phyloP scores from a whole-genome alignment of 768 basidiomycete genomes.

The Lepiota venenata region DNA sequence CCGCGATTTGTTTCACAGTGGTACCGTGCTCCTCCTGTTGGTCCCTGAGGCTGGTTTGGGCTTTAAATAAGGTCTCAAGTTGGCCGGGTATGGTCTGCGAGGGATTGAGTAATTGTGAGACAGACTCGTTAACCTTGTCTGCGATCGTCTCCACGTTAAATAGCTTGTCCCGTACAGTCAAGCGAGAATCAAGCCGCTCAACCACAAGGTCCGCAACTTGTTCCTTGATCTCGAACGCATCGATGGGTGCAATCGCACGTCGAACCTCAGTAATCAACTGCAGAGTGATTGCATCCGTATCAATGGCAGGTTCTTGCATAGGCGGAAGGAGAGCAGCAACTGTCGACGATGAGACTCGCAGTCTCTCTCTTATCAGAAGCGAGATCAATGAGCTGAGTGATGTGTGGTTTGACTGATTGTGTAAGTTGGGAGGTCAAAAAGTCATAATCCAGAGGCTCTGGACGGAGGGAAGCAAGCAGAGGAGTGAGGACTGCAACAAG shows the following conservation, averaged over 20 bases:
- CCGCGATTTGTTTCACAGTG: not conserved
- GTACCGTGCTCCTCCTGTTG: conserved; percentile 3
- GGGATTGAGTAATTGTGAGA: conserved; percentile 31
- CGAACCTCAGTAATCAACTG: conserved; percentile 69
- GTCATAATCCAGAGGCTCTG: conserved; percentile 76
- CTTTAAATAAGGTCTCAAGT: not conserved
- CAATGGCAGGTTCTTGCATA: conserved; percentile 33
- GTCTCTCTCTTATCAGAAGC: conserved; percentile 89
- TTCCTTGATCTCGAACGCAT: conserved; percentile 85
- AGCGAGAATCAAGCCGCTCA: conserved; percentile 76
- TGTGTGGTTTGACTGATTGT: conserved; percentile 87
- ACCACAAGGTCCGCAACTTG: conserved; percentile 88
- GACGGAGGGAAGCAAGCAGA: conserved; percentile 53
- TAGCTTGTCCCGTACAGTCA: conserved; percentile 72
- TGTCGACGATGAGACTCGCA: conserved; percentile 74
- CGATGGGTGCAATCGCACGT: conserved; percentile 68
- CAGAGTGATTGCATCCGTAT: conserved; percentile 53
- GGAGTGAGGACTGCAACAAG: conserved; percentile 57
- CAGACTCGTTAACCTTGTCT: conserved; percentile 49
- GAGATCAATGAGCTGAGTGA: conserved; percentile 84
- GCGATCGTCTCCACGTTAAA: conserved; percentile 61
- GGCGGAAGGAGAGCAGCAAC: conserved; percentile 64
- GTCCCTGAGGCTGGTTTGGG: not conserved
- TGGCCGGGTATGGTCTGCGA: not conserved
- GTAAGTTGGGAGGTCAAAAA: conserved; percentile 69